phyloP scores from a whole-genome alignment of 169 alveolate species.

The Blepharisma undulans region DNA sequence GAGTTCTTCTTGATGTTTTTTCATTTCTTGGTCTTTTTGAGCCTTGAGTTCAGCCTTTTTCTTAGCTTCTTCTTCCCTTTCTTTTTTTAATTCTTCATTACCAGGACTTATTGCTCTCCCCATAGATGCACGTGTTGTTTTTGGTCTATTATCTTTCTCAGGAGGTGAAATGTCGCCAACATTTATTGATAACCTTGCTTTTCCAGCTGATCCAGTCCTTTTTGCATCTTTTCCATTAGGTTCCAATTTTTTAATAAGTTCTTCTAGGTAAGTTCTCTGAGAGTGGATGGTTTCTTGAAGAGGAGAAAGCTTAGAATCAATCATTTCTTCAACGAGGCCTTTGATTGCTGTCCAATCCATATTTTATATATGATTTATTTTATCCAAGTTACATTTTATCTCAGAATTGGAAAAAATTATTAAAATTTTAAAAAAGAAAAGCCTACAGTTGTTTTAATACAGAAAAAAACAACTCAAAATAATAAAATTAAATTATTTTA shows the following conservation, averaged over 20 bases:
- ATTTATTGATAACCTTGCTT: neutral
- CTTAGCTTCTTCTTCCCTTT: neutral
- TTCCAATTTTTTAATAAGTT: neutral
- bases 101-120: neutral
- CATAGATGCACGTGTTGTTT: neutral
- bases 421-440: too few species aligned
- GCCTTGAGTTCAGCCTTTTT: neutral
- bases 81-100: neutral
- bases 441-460: too few species aligned
- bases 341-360: slow-evolving; percentile 8
- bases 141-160: neutral
- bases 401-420: too few species aligned
- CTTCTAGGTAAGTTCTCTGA: neutral
- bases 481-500: too few species aligned
- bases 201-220: neutral
- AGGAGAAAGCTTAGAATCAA: neutral
- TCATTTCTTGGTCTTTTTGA: neutral
- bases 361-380: neutral
- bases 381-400: too few species aligned
- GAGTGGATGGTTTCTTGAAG: neutral
- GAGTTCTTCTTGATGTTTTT: neutral
- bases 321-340: neutral
- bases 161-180: neutral
- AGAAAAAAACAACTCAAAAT: too few species aligned
- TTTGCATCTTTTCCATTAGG: neutral